Evolutionary conservation across 208 protist genomes (phyloP), one percentile per base, ranked within the genome.

Genomic region (Crithidia bombi): DNA sequence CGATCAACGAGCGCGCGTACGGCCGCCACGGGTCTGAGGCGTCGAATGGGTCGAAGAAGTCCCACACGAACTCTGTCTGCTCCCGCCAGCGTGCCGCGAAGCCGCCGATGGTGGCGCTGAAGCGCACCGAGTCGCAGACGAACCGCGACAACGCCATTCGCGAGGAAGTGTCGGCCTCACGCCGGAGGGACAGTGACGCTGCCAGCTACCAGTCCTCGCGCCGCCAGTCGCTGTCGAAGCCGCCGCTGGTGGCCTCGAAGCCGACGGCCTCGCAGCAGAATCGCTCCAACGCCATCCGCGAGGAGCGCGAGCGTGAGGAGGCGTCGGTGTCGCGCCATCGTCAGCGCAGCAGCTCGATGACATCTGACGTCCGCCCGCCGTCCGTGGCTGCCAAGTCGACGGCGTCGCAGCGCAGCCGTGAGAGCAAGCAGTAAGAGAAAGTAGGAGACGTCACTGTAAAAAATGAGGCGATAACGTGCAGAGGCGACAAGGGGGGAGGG

Each of bases 221-320:
- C 39, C 75, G 69, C n/a, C 69, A 79, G 51, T 83, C 76, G 4
- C 59, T 86, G n/a, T 78, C 78, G 14, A 83, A 82, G 67, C 79
- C 82, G 17, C 82, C 82, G 23, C 75, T 91, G 28, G 81, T 81
- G 6, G 82, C 78, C 33, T 57, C 64, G 36, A 89, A 87, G 78
- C 69, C 72, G 36, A 87, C 86, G 32, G 78, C 75, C 15, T 71
- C 74, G 49, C 83, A 91, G 75, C 64, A 61, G 39, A 75, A 49
- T 51, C 79, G 80, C 46, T 81, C 83, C 33, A 82, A 77, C 21
- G 73, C 68, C 17, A 49, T 79, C 28, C 74, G 71, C 17, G 63
- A 75, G 49, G 70, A 66, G 38, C 73, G 73, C 36, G 70, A 69
- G 49, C 73, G 73, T 9, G 43, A 80, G 65, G 69, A 75, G 56